Conservation (phyloP, 805 yeast genomes). For the Ogataea pignaliae region DNA sequence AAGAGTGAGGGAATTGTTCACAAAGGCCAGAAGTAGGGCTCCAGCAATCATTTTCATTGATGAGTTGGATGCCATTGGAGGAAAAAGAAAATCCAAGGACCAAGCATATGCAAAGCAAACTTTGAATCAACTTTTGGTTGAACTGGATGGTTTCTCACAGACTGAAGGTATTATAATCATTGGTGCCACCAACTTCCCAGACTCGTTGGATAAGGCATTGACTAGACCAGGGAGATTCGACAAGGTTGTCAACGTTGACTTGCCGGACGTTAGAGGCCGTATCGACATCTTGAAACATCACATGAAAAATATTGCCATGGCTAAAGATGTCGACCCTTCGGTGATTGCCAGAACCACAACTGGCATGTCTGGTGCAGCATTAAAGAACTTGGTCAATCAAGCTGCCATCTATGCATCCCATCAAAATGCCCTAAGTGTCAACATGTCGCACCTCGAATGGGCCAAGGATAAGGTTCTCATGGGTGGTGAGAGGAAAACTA, state of each 20-base stretch:
- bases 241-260: constrained; percentile 88
- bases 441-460: constrained; percentile 94
- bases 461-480: constrained; percentile 96
- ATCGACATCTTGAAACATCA: constrained; percentile 88
- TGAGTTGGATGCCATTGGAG: constrained; percentile 98
- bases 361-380: constrained; percentile 97
- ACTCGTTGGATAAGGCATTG: constrained; percentile 90
- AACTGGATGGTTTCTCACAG: constrained; percentile 92
- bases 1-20: constrained; percentile 89
- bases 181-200: constrained; percentile 99
- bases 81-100: constrained; percentile 94
- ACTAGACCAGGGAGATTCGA: constrained; percentile 81
- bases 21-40: constrained; percentile 89
- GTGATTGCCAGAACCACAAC: constrained; percentile 96
- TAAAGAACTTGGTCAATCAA: constrained; percentile 92
- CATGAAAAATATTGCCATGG: constrained; percentile 82
- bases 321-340: constrained; percentile 81
- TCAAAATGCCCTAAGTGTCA: constrained; percentile 83
- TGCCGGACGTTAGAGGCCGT: constrained; percentile 98
- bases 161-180: constrained; percentile 90
- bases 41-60: constrained; percentile 98
- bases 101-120: constrained; percentile 99
- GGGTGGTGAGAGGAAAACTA: constrained; percentile 97
- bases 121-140: constrained; percentile 90
- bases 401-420: constrained; percentile 98